Conservation (phyloP, 495 filamentous ascomycete species). For the Hyaloscypha variabilis region DNA sequence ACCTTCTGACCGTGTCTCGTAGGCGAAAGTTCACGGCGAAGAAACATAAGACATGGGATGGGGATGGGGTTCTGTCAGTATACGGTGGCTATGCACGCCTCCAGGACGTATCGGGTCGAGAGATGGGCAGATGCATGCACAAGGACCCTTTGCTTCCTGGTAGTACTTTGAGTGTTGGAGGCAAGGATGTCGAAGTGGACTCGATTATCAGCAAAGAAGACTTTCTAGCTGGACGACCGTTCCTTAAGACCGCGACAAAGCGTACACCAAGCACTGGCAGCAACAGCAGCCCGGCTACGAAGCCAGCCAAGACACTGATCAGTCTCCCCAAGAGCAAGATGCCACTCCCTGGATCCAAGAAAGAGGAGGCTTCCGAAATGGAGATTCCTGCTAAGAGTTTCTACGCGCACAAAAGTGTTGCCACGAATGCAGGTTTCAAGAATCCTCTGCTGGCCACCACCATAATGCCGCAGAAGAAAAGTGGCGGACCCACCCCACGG, state of each 20-base stretch:
- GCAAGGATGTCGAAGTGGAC: slow-evolving; percentile 78
- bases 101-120: slow-evolving; percentile 66
- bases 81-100: slow-evolving; percentile 61
- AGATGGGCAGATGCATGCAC: slow-evolving; percentile 63
- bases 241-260: slow-evolving; percentile 38
- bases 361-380: background rate
- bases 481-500: slow-evolving; percentile 55
- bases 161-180: slow-evolving; percentile 63
- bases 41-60: slow-evolving; percentile 88
- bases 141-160: slow-evolving; percentile 61
- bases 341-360: slow-evolving; percentile 8
- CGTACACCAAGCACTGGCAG: slow-evolving; percentile 20
- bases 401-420: slow-evolving; percentile 28
- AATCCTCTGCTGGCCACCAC: slow-evolving; percentile 61
- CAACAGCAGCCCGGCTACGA: slow-evolving; percentile 3
- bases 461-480: slow-evolving; percentile 46
- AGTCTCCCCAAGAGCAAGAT: slow-evolving; percentile 19
- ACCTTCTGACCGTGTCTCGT: background rate
- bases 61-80: slow-evolving; percentile 71
- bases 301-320: slow-evolving; percentile 10
- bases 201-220: slow-evolving; percentile 63
- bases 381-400: slow-evolving; percentile 31
- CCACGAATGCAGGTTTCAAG: slow-evolving; percentile 49
- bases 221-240: slow-evolving; percentile 60
- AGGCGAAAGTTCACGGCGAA: slow-evolving; percentile 78